Evolutionary conservation across 208 protist species (phyloP), one percentile per base, ranked within the genome.

Genomic region (Porcisia hertigi): DNA sequence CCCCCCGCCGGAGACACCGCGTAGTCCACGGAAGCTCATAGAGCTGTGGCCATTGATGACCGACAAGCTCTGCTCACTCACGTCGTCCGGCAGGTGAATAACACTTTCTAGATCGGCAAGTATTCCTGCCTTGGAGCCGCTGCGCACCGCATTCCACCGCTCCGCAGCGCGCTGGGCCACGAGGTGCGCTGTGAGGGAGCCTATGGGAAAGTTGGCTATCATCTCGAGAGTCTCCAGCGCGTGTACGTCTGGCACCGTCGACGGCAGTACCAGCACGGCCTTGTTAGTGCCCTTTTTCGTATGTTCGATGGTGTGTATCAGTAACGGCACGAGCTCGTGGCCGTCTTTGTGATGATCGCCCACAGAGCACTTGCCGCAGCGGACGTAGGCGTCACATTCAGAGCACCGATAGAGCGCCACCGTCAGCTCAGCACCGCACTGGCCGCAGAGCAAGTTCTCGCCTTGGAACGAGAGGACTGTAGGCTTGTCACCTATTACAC

Each of bases 281-380:
- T 81, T 74, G 36, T 62, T 77, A 16, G 67, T 86, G 2, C 70
- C 73, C n/a, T 87, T 79, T 4, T 34, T 72, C 43, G 67, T 77
- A 73, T 87, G 79, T 76, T 91, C 86, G 71, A 93, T 80, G 23
- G 78, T 89, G 77, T 92, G 82, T 36, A 94, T 79, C 53, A 95
- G 62, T 64, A 86, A 92, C 16, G 88, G 86, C 12, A 87, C 77
- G 20, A 96, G 81, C 59, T 79, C 52, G 76, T 96, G 92, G 69
- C 77, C 86, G 20, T 66, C 62, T 59, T 74, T 77, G 79, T 97
- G 92, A 36, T 80, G 47, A 70, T 94, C 83, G 67, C 81, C 84
- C 5, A 93, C 69, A 1, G 85, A 62, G 69, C 92, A 97, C 82
- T 97, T 97, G 20, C 89, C 90, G 67, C 92, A 97, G 30, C 89